Base-by-base conservation (phyloP, 352 stramenopile genomes). In the Pythium coloratum region DNA sequence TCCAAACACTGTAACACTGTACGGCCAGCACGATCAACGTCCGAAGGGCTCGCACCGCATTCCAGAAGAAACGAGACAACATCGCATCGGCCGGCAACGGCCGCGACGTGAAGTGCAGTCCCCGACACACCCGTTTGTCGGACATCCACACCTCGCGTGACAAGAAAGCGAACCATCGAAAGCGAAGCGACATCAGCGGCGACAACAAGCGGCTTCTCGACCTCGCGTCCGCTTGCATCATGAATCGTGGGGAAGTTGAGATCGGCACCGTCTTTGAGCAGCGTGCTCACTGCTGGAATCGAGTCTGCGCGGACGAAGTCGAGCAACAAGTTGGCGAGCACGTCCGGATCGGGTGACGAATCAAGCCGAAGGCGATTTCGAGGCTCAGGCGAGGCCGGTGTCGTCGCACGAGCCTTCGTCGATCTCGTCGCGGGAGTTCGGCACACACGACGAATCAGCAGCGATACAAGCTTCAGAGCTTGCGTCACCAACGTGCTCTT, bases 261-360 rank as follows among this genome's bases (percentile, higher is more conserved):
- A 33, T 92, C 84, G 3, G 82, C 85, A 8, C 87, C 87, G 59
- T 95, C 87, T 55, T 90, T 90, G 26, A 95, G 67, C 30, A 94
- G 64, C 12, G 82, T 75, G 50, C 66, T 84, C 10, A 95, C 87
- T n/a, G 82, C 86, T 66, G 80, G 62, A 62, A 93, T 82, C 13
- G 78, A 93, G 66, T 92, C 81, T 18, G 76, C 72, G 51, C 82
- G 80, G 57, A 94, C 79, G 38, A 91, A 95, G 34, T 93, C 87
- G 2, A 92, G 65, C 55, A 94, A 56, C 32, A 94, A 59, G 5
- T 66, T 86, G 14, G 81, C 74, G 6, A 92, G 54, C 13, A 91
- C 81, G 59, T 91, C 70, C 13, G 82, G 81, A 53, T 91, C 83
- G 1, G 84, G 77, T 3, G 80, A 53, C 8, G 82, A 90, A 46